Conservation (phyloP, 768 basidiomycete genomes). For the Boletus sp. region DNA sequence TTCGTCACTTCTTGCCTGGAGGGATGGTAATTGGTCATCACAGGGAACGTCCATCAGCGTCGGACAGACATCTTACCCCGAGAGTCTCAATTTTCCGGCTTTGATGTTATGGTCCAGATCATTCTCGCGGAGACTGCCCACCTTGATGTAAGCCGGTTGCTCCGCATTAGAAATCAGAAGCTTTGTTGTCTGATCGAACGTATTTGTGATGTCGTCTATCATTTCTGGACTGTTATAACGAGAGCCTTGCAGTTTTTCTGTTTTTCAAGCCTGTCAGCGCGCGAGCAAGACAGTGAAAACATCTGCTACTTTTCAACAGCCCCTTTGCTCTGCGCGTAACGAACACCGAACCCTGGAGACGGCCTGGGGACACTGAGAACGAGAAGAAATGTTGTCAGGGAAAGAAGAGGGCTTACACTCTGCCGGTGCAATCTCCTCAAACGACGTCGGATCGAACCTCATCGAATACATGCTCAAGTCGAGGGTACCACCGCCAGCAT, state of each 20-base stretch:
- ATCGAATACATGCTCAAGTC: slow-evolving; percentile 43
- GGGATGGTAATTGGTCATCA: not conserved
- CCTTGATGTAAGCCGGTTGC: slow-evolving; percentile 37
- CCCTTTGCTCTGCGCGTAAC: slow-evolving; percentile 32
- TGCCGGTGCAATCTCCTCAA: slow-evolving; percentile 36
- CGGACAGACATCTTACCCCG: slow-evolving; percentile 24
- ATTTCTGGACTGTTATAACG: slow-evolving; percentile 28
- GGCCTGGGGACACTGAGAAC: slow-evolving; percentile 25
- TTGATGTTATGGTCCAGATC: slow-evolving; percentile 32
- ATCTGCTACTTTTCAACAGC: slow-evolving; percentile 31
- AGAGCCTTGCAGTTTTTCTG: slow-evolving; percentile 29
- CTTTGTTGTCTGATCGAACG: slow-evolving; percentile 38
- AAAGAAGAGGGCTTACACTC: slow-evolving; percentile 23
- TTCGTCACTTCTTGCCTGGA: slow-evolving; percentile 35
- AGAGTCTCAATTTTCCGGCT: slow-evolving; percentile 34
- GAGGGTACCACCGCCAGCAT: slow-evolving; percentile 46
- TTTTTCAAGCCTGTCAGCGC: not conserved
- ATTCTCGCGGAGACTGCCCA: slow-evolving; percentile 35
- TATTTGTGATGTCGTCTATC: slow-evolving; percentile 29
- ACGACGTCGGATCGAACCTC: slow-evolving; percentile 21
- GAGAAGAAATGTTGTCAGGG: not conserved
- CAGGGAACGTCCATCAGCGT: not conserved
- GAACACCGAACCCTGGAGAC: slow-evolving; percentile 38
- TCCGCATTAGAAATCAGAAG: slow-evolving; percentile 35
- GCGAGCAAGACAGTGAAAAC: not conserved